Evolutionary conservation across 768 basidiomycete genomes (phyloP), one percentile per base, ranked within the genome.

Genomic region (Lepiota venenata): DNA sequence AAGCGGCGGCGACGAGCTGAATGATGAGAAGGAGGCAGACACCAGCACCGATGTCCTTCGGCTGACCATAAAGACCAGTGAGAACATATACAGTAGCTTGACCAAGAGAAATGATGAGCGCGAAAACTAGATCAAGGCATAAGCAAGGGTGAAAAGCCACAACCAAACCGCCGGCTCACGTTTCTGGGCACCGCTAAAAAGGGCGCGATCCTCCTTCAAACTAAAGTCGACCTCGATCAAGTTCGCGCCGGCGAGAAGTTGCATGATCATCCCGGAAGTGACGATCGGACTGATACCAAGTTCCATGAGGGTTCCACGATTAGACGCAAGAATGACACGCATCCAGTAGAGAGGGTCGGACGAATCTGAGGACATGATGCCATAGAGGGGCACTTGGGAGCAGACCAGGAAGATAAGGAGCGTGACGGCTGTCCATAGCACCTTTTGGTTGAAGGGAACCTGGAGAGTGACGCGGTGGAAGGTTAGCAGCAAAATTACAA

Each of bases 241-340:
- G 71, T 93, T 98, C 38, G 97, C 96, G 52, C 97, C 97, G 15
- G 96, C 94, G 58, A 99, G 81, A 41, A 99, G 87, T 73, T 99
- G 97, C 92, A 99, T 98, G 71, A 98, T 99, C 96, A 98, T 98
- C 65, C 97, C 97, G 48, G 89, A 91, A 9, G 97, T 99, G 69
- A 98, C 84, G 66, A 98, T 97, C 38, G 97, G 97, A 25, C 87
- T 95, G 63, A 98, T 98, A 56, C 97, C 96, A 57, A 99, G 85
- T 73, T 99, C 97, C 97, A 99, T 99, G 58, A 98, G 87, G 1
- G 97, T 98, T 59, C 97, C 97, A 56, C 96, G 84, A 76, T 98
- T 98, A 6, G 93, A 97, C 20, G 97, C 96, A 57, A 99, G 84
- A 74, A 99, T 98, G 76, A 96, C 96, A 73, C 96, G 91, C 89